Percentiles rank a stretch among this genome's conserved stretches.
Evolutionary conservation across 805 yeast genomes (phyloP).

Genomic region (Yamadazyma kitorensis): DNA sequence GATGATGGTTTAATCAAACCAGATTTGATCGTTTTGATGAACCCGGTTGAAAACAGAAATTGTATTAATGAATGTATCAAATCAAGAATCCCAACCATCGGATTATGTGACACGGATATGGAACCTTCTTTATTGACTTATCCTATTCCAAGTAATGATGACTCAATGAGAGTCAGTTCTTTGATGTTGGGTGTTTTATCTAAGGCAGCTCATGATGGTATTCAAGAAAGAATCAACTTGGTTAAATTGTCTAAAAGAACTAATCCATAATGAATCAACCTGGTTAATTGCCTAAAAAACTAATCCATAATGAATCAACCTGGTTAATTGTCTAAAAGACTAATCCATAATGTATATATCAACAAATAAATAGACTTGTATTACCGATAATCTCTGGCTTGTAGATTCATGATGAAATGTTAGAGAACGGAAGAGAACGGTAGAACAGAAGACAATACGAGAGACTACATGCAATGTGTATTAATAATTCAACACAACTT

Average conservation of each 20-base stretch:
- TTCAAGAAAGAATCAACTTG: conserved; percentile 48
- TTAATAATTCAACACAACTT: no score
- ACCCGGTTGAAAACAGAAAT: conserved; percentile 82
- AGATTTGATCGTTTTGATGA: conserved; percentile 80
- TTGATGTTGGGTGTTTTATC: conserved; percentile 80
- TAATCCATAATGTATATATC: no score
- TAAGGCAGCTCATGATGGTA: conserved; percentile 81
- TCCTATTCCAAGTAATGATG: conserved; percentile 96
- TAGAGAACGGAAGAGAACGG: no score
- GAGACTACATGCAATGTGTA: no score
- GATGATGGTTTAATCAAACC: conserved; percentile 68
- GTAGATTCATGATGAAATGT: no score
- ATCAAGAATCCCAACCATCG: conserved; percentile 86
- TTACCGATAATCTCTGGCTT: no score
- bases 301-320: no score
- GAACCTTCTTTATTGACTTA: conserved; percentile 89
- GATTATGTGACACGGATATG: conserved; percentile 89
- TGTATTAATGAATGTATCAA: conserved; percentile 79
- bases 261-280: no score
- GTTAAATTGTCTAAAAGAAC: conserved; percentile 12
- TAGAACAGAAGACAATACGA: no score
- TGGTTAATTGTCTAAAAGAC: no score
- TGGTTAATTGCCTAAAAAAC: no score
- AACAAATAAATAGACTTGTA: no score
- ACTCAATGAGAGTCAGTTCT: conserved; percentile 76